Conservation (phyloP, 176 grass and related monocot species). For the Zoysia pacifica region DNA sequence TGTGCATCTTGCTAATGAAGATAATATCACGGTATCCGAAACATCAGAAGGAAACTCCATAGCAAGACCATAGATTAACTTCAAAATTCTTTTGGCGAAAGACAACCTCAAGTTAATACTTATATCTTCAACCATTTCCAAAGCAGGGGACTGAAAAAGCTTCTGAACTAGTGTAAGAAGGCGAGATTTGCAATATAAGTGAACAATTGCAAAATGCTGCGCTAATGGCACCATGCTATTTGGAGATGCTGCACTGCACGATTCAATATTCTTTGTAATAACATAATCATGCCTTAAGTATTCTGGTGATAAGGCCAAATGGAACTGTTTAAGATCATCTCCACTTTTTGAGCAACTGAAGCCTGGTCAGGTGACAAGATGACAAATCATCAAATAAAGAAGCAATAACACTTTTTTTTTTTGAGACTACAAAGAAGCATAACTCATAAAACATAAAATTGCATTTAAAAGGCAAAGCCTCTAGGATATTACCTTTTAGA, state of each 20-base stretch:
- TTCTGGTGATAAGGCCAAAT: conserved; percentile 69
- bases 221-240: conserved; percentile 58
- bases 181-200: conserved; percentile 61
- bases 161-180: conserved; percentile 75
- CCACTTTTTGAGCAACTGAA: conserved; percentile 71
- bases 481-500: conserved; percentile 63
- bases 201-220: conserved; percentile 65
- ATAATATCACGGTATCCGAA: conserved; percentile 57
- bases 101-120: conserved; percentile 80
- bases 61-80: conserved; percentile 60
- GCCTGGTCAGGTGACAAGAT: conserved; percentile 36
- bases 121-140: conserved; percentile 70
- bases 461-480: conserved; percentile 22
- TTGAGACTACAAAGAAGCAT: background rate
- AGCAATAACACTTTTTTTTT: background rate
- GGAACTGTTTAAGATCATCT: conserved; percentile 53
- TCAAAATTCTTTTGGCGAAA: conserved; percentile 77
- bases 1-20: conserved; percentile 60
- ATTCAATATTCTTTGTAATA: conserved; percentile 46
- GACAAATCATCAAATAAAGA: conserved; percentile 41
- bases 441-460: conserved; percentile 20
- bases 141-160: conserved; percentile 60
- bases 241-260: conserved; percentile 50
- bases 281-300: conserved; percentile 51
- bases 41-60: conserved; percentile 61